phyloP scores from a whole-genome alignment of 2,329 filamentous ascomycete species.

The Stenocarpella maydis region DNA sequence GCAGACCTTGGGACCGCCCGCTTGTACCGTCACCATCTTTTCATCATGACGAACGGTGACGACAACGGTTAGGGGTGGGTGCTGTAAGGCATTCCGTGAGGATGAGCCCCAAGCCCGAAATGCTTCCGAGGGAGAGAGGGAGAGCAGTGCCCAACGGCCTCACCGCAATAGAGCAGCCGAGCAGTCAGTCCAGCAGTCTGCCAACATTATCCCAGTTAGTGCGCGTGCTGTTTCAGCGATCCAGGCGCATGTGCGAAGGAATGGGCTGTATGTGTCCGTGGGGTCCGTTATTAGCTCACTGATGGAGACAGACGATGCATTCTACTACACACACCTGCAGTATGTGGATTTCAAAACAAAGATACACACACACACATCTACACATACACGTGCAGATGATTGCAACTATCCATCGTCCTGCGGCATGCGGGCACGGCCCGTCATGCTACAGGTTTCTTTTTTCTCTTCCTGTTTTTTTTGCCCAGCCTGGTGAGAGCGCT shows the following conservation, averaged over 20 bases:
- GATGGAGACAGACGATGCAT: background rate
- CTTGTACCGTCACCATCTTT: conserved; percentile 12
- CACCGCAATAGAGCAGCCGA: conserved; percentile 1
- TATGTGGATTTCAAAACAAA: no score
- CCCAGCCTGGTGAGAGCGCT: background rate
- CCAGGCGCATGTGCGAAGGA: background rate
- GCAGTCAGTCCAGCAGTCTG: no score
- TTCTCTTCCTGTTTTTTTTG: no score
- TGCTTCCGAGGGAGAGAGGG: background rate
- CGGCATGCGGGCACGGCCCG: no score
- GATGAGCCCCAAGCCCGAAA: background rate
- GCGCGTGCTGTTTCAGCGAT: background rate
- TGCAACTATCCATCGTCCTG: background rate
- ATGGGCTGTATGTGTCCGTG: background rate
- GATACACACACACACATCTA: background rate
- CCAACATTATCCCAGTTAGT: background rate
- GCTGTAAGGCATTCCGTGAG: background rate
- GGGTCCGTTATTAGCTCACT: background rate
- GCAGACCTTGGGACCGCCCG: conserved; percentile 10
- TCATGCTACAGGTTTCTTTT: background rate
- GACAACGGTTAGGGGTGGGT: conserved; percentile 4
- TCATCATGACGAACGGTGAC: conserved; percentile 34
- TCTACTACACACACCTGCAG: no score
- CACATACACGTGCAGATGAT: background rate
- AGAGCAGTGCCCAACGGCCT: background rate